Base-by-base conservation (phyloP, 768 basidiomycete genomes). In the Leucocoprinus sp. region DNA sequence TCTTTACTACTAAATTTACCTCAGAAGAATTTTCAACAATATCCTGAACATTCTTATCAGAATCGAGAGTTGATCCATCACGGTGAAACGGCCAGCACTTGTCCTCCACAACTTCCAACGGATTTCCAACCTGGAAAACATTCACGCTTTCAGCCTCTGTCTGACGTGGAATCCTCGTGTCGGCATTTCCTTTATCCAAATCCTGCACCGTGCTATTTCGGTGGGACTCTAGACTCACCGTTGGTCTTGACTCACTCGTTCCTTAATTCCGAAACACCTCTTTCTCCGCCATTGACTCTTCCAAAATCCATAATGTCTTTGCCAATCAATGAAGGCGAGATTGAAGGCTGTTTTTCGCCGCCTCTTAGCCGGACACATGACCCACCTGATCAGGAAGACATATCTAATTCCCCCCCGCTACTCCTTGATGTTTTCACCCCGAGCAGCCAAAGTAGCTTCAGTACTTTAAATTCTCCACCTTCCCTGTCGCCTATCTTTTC, bases 221-320 rank as follows among this genome's bases (percentile, higher is more conserved):
- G 51, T 2, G 63, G 66, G 12, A 45, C 65, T 18, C 58, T 66
- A 42, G 63, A 66, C 54, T 67, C 65, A 1, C 61, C 68, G 2
- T 48, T 56, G 1, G 56, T 61, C 41, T 57, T 65, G 55, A 59
- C 57, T 23, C 59, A 62, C 48, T 53, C 53, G 54, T 58, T 59
- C 33, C 42, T 60, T 37, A 50, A 53, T 17, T 58, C 47, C 22
- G 59, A 62, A 24, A 50, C 40, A 12, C 70, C 62, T 2, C 58
- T 64, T 48, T 68, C 70, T 15, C 72, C 71, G 42, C 71, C 71
- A 14, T 64, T 67, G 27, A 71, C 69, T 15, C 57, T 69, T 43
- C 66, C 67, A 17, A 65, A 60, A 22, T 49, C 55, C 34, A 66
- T 64, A 0, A 60, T 60, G 17, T 59, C 54, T 35, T 49, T 73